These are phyloP conservation scores for Globisporangium parvum DNA, from an alignment of 352 stramenopile species.

Conservation along the genomic window DNA sequence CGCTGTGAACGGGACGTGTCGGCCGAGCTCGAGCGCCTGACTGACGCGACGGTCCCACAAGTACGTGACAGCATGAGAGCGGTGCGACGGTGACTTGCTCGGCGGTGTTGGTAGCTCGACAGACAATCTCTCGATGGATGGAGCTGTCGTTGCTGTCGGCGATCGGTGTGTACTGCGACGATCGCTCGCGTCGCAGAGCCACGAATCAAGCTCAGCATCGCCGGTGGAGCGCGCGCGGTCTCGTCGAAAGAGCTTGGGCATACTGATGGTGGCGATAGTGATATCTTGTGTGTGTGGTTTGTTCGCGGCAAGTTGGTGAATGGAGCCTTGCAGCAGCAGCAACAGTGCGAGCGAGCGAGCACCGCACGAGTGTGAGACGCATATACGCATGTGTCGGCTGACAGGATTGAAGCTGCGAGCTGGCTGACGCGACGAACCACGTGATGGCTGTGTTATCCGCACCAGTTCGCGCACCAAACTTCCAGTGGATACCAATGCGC, in stretches of 20 bases:
- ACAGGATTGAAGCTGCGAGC: too few species aligned
- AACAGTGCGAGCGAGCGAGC: too few species aligned
- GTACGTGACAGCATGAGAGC: constrained; percentile 2
- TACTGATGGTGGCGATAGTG: background rate
- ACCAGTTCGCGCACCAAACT: too few species aligned
- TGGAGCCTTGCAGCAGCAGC: too few species aligned
- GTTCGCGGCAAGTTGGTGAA: too few species aligned
- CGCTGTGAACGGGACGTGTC: background rate
- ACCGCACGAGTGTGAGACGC: too few species aligned
- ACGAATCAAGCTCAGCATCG: constrained; percentile 8
- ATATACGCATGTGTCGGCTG: too few species aligned
- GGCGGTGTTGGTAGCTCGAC: background rate
- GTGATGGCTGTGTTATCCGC: too few species aligned
- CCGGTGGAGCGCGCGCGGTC: background rate
- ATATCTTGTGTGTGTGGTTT: too few species aligned
- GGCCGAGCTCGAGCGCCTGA: constrained; percentile 4
- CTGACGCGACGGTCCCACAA: constrained; percentile 4
- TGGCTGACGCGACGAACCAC: constrained; percentile 1
- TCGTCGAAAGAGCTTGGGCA: constrained; percentile 1
- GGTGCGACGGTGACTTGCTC: background rate
- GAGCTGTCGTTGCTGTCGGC: background rate
- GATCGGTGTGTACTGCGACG: background rate
- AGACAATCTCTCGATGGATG: background rate
- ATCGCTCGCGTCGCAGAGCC: constrained; percentile 6
- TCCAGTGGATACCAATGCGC: too few species aligned